These are phyloP conservation scores for Morella rubra DNA, from an alignment of 306 rosid genomes.

Conservation along the genomic window DNA sequence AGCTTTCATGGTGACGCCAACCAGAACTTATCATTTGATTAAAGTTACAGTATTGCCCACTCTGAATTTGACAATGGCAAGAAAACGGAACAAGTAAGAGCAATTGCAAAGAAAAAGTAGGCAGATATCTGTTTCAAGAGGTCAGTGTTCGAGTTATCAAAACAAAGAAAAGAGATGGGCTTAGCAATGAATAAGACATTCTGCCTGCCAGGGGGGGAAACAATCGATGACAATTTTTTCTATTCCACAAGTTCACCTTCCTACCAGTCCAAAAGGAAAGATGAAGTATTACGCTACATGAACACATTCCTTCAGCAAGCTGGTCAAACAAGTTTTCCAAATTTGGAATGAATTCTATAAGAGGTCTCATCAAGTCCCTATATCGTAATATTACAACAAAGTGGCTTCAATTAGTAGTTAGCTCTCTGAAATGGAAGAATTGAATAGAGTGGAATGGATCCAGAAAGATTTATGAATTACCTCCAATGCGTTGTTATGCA, in stretches of 20 bases:
- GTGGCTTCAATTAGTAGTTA: conserved; percentile 41
- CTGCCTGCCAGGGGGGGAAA: neutral
- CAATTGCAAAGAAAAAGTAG: neutral
- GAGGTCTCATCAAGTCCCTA: conserved; percentile 50
- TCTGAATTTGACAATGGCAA: neutral
- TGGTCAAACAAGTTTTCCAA: conserved; percentile 37
- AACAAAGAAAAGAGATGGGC: neutral
- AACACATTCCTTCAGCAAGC: conserved; percentile 46
- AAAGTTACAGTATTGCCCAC: neutral
- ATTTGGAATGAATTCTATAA: conserved; percentile 30
- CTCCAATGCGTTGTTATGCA: conserved; percentile 41
- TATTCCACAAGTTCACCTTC: conserved; percentile 27
- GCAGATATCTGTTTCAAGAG: neutral
- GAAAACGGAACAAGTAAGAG: neutral
- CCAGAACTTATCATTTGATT: neutral
- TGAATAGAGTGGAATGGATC: conserved; percentile 46
- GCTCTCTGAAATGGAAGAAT: conserved; percentile 45
- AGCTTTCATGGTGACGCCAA: neutral
- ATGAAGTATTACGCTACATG: conserved; percentile 33
- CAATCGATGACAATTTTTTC: conserved; percentile 17
- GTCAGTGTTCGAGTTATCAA: neutral
- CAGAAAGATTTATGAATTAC: conserved; percentile 41
- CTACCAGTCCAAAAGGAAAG: conserved; percentile 30
- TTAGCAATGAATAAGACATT: neutral
- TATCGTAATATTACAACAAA: conserved; percentile 47